Percentiles rank a stretch among this genome's conserved stretches.
These are phyloP conservation scores for Phlyctochytrium planicorne DNA, from an alignment of 192 early-diverging fungal genomes.

Conservation along the genomic window DNA sequence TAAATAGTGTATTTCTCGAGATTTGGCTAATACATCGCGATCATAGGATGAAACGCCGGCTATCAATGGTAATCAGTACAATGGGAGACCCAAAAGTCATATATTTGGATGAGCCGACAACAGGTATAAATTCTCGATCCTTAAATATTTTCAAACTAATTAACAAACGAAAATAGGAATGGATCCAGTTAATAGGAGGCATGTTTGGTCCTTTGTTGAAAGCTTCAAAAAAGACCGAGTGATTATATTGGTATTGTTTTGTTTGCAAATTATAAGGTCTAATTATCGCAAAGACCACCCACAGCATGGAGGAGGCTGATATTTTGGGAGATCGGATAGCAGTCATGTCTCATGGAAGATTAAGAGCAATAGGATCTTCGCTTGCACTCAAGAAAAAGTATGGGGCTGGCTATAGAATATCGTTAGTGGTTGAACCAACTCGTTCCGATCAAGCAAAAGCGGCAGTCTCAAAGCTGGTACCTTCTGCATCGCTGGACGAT, in stretches of 20 bases:
- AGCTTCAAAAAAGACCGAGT: constrained; percentile 60
- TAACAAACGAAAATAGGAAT: constrained; percentile 60
- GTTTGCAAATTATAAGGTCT: neutral
- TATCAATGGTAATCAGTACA: constrained; percentile 60
- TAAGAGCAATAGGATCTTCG: constrained; percentile 63
- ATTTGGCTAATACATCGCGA: constrained; percentile 62
- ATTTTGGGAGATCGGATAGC: constrained; percentile 61
- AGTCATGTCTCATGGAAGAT: constrained; percentile 67
- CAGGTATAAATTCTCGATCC: too few relatives aligned
- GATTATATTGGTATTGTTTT: constrained; percentile 45
- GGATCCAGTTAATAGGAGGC: constrained; percentile 67
- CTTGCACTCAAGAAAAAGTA: constrained; percentile 70
- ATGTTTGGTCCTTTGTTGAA: constrained; percentile 67
- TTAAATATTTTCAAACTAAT: too few relatives aligned
- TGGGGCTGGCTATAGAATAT: constrained; percentile 69
- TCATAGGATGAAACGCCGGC: constrained; percentile 62
- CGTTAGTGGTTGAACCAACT: constrained; percentile 49
- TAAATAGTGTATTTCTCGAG: neutral
- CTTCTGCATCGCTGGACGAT: constrained; percentile 56
- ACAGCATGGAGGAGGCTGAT: constrained; percentile 73
- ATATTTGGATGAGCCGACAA: constrained; percentile 45
- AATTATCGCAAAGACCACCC: constrained; percentile 52
- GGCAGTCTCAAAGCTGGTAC: constrained; percentile 40
- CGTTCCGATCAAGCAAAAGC: constrained; percentile 52
- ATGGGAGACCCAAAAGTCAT: constrained; percentile 63